Evolutionary conservation across 805 yeast genomes (phyloP).

Genomic region (Wickerhamomyces pijperi): DNA sequence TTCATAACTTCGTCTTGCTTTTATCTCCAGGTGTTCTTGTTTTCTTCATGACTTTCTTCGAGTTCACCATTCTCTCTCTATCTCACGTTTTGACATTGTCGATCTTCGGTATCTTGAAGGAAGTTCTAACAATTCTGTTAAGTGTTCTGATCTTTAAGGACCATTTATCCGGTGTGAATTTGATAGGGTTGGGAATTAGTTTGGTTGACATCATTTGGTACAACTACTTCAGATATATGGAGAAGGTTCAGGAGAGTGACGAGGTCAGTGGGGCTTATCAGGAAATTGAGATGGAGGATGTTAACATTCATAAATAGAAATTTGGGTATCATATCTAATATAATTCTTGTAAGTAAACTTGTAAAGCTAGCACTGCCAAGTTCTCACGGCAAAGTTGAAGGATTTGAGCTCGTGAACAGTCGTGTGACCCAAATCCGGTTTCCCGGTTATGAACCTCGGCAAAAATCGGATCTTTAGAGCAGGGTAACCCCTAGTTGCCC

Average conservation of each 20-base stretch:
- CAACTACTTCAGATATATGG: constrained; percentile 48
- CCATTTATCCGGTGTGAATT: constrained; percentile 50
- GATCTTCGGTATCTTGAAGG: constrained; percentile 89
- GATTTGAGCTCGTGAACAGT: no score
- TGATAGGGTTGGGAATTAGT: constrained; percentile 65
- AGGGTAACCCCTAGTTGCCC: no score
- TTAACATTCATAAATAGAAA: no score
- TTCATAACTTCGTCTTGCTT: constrained; percentile 45
- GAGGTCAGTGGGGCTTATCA: constrained; percentile 1
- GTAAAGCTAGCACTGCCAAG: no score
- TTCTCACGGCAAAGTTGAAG: no score
- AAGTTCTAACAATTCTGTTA: constrained; percentile 67
- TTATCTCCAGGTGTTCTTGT: constrained; percentile 80
- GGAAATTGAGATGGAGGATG: neutral
- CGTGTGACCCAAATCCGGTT: no score
- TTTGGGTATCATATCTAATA: no score
- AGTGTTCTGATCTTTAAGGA: constrained; percentile 69
- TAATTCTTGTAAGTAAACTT: no score
- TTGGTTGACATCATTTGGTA: constrained; percentile 75
- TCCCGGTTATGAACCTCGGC: no score
- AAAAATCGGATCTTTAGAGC: no score
- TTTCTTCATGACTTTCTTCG: constrained; percentile 81
- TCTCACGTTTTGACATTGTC: constrained; percentile 81
- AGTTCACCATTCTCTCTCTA: constrained; percentile 69
- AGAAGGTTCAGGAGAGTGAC: constrained; percentile 8